A percentile compares a stretch with the other conserved stretches of the same genome.
Evolutionary conservation across 2,329 filamentous ascomycete species (phyloP).

Genomic region (Microdochium bolleyi): DNA sequence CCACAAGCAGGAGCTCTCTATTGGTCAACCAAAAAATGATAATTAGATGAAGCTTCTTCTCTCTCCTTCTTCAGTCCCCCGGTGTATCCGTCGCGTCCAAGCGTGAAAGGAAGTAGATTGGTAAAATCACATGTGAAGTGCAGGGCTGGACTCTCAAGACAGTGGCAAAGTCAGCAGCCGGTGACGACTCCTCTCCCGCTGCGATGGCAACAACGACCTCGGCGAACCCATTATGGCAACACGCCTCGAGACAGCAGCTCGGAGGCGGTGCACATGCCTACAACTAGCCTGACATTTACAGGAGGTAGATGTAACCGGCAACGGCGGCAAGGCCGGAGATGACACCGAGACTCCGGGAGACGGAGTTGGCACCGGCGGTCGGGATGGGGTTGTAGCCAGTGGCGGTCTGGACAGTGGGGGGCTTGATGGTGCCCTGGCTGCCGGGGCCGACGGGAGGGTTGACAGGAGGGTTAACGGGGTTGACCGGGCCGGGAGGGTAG

Average conservation of each 20-base stretch:
- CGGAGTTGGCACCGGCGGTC: not conserved
- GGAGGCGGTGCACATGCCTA: not conserved
- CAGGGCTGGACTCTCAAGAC: too few species aligned
- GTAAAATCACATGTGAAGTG: not conserved
- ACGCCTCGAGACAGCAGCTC: not conserved
- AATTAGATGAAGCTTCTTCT: not conserved
- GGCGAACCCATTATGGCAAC: not conserved
- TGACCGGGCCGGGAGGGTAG: not conserved
- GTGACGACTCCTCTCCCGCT: too few species aligned
- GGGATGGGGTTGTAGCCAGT: not conserved
- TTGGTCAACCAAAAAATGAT: not conserved
- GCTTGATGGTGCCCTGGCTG: not conserved
- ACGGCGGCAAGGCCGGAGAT: not conserved
- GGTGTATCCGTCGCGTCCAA: not conserved
- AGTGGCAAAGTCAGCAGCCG: too few species aligned
- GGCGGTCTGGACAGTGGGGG: not conserved
- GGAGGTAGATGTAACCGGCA: not conserved
- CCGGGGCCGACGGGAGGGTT: constrained; percentile 2
- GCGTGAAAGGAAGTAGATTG: not conserved
- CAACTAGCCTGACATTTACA: not conserved
- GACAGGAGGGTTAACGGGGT: not conserved
- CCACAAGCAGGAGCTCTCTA: not conserved
- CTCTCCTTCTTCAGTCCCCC: too few species aligned
- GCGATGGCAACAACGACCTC: not conserved
- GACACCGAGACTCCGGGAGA: not conserved